Evolutionary conservation across 768 basidiomycete genomes (phyloP), one percentile per base, ranked within the genome.

Genomic region (Pleurotus giganteus): DNA sequence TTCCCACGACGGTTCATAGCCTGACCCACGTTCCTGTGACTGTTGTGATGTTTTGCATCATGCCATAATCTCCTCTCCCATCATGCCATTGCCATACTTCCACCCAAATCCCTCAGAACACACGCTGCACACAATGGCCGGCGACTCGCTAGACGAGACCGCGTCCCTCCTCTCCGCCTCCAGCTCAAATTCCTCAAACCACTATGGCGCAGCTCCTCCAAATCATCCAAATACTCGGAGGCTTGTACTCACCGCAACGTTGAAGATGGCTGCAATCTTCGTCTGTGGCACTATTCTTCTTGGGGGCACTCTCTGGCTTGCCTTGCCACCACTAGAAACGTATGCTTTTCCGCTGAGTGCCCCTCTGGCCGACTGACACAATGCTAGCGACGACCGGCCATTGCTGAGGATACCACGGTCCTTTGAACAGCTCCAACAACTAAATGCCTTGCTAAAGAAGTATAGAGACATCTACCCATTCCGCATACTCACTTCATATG

Each of bases 391-490:
- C 47, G 94, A 98, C 74, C 82, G 86, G 32, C 84, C 82, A 0
- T 66, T 80, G 26, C 77, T 98, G 23, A 86, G 84, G 61, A 81
- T 98, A 50, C 96, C 96, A 11, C 91, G 88, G 66, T 90, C 88
- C 2, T 98, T 98, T 61, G 79, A 77, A 17, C 85, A 98, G 66
- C 78, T 98, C 9, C 86, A 98, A 65, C 85, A 82, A 5, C 80
- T 98, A 49, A 97, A 98, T 66, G 74, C 67, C 19, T 83, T 95
- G 4, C 75, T 94, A 34, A 94, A 93, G 78, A 96, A 96, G 67
- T 98, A 98, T 71, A 82, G 93, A 45, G 84, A 89, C 56, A 88
- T 91, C 58, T 91, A 94, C 67, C 93, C 92, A 3, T 83, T 79
- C 69, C 83, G 93, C 45, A 90, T 95, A 58, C 74, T 97, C 46